phyloP scores from a whole-genome alignment of 2,329 filamentous ascomycete genomes.

The Fusarium camptoceras region DNA sequence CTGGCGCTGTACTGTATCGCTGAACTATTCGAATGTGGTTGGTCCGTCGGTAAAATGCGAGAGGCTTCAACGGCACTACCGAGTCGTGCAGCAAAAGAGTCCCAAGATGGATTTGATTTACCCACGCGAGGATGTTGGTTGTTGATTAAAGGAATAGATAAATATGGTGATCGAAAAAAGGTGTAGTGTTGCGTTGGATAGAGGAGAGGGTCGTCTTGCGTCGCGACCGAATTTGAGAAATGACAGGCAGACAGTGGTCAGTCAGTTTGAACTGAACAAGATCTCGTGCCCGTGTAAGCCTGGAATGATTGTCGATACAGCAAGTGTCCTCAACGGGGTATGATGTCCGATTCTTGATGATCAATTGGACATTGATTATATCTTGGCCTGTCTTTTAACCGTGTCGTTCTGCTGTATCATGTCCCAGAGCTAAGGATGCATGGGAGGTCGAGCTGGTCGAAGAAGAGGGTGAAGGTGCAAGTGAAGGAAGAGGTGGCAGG shows the following conservation, averaged over 20 bases:
- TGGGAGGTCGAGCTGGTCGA: conserved; percentile 34
- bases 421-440: conserved; percentile 16
- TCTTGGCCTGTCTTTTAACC: conserved; percentile 1
- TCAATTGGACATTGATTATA: conserved; percentile 11
- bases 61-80: conserved; percentile 38
- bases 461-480: conserved; percentile 17
- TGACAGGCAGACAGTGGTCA: conserved; percentile 12
- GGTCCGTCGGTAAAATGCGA: conserved; percentile 32
- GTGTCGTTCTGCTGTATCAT: conserved; percentile 11
- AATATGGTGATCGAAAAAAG: conserved; percentile 31
- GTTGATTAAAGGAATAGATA: conserved; percentile 17
- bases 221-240: conserved; percentile 11
- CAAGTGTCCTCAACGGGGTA: conserved; percentile 11
- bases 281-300: conserved; percentile 40
- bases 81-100: conserved; percentile 30
- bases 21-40: conserved; percentile 36
- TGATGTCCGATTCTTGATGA: conserved; percentile 21
- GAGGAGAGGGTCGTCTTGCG: conserved; percentile 8
- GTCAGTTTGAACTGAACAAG: conserved; percentile 26
- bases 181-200: conserved; percentile 14
- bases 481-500: conserved; percentile 22
- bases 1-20: conserved; percentile 15
- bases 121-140: conserved; percentile 6
- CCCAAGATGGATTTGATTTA: conserved; percentile 19
- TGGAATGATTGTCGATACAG: conserved; percentile 17